A percentile compares a stretch with the other conserved stretches of the same genome.
phyloP scores from a whole-genome alignment of 2,329 filamentous ascomycete species.

The Orbilia quercus region DNA sequence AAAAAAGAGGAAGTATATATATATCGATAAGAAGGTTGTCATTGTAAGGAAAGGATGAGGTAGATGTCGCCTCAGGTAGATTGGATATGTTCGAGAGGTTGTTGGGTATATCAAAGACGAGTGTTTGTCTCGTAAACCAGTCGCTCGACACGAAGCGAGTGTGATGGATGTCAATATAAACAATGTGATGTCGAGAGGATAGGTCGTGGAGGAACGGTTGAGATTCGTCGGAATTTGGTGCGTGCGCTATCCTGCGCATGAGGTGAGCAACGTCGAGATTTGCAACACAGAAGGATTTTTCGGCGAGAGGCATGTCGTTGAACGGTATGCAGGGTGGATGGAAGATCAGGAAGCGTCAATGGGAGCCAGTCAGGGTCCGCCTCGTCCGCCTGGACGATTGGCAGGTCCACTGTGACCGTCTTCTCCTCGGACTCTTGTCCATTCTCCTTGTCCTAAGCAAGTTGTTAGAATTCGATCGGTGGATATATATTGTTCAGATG shows the following conservation, averaged over 20 bases:
- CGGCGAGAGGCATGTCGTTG: constrained; percentile 28
- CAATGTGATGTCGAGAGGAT: constrained; percentile 4
- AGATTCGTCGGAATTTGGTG: constrained; percentile 15
- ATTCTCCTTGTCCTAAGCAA: constrained; percentile 58
- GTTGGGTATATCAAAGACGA: constrained; percentile 31
- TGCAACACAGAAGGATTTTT: constrained; percentile 27
- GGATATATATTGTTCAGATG: constrained; percentile 9
- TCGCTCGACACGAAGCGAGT: constrained; percentile 12
- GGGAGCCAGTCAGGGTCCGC: constrained; percentile 40
- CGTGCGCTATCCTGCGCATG: constrained; percentile 49
- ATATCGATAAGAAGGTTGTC: constrained; percentile 6
- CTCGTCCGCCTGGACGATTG: constrained; percentile 52
- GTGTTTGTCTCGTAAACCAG: too few relatives aligned
- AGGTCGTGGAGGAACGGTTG: constrained; percentile 6
- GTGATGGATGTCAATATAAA: constrained; percentile 12
- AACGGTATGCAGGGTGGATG: constrained; percentile 30
- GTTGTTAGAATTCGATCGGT: constrained; percentile 47
- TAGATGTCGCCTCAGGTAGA: neutral
- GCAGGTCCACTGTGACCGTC: constrained; percentile 56
- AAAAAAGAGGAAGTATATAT: constrained; percentile 26
- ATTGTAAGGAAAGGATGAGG: constrained; percentile 31
- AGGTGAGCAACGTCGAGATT: constrained; percentile 36
- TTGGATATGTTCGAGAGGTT: constrained; percentile 2
- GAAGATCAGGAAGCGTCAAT: constrained; percentile 19
- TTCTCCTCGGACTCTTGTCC: constrained; percentile 59